Percentiles rank a stretch among this genome's conserved stretches.
Evolutionary conservation across 352 stramenopile species (phyloP).

Genomic region (Globisporangium rhizosaccharum): DNA sequence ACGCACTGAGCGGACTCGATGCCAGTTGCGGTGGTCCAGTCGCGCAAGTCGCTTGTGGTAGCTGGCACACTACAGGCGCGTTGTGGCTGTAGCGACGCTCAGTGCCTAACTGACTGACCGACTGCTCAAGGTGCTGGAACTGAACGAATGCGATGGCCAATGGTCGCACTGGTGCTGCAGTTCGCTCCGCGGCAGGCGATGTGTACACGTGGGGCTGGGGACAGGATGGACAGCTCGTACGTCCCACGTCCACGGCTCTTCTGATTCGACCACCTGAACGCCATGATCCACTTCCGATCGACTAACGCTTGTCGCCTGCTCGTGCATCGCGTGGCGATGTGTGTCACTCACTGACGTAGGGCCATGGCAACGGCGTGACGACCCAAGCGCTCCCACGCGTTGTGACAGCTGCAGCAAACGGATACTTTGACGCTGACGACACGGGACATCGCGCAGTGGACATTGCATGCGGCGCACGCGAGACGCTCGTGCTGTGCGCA

Average conservation of each 20-base stretch:
- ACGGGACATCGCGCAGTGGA: conserved; percentile 21
- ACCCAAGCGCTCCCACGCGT: conserved; percentile 44
- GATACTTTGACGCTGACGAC: conserved; percentile 19
- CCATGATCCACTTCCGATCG: background rate
- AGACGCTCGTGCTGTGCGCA: conserved; percentile 39
- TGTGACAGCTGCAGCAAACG: conserved; percentile 22
- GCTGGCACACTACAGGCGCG: conserved; percentile 64
- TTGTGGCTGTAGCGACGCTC: background rate
- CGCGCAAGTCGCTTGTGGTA: conserved; percentile 52
- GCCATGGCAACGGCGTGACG: conserved; percentile 9
- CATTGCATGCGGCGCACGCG: conserved; percentile 45
- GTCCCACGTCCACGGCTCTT: conserved; percentile 2
- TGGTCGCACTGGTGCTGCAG: conserved; percentile 8
- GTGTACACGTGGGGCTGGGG: conserved; percentile 82
- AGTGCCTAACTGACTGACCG: no score
- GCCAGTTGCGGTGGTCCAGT: conserved; percentile 22
- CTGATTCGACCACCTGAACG: background rate
- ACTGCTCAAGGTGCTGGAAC: background rate
- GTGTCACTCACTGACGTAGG: conserved; percentile 6
- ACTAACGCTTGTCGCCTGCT: background rate
- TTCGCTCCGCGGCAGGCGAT: conserved; percentile 47
- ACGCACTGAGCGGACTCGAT: conserved; percentile 48
- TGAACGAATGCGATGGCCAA: background rate
- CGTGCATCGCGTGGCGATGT: background rate
- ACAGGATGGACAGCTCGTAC: conserved; percentile 62